phyloP scores from a whole-genome alignment of 176 grass and related monocot genomes.

The Ensete glaucum region DNA sequence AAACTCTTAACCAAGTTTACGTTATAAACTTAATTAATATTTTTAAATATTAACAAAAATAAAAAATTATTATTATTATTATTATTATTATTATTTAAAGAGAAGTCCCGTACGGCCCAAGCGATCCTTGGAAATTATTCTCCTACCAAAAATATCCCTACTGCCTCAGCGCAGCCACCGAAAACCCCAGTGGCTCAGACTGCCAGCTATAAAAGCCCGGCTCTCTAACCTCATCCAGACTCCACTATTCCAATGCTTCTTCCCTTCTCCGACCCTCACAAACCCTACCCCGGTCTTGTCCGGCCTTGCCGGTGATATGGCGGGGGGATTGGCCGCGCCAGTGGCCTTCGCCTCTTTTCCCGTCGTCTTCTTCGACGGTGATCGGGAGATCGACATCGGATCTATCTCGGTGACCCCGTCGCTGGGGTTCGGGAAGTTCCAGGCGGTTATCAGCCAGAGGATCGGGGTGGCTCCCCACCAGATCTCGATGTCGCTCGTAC shows the following conservation, averaged over 20 bases:
- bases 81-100: too few relatives aligned
- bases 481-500: slow-evolving; percentile 48
- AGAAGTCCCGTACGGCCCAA: too few relatives aligned
- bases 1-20: too few relatives aligned
- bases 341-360: slow-evolving; percentile 20
- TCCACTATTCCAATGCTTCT: not conserved
- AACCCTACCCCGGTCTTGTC: not conserved
- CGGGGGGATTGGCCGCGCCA: not conserved
- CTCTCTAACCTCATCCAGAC: not conserved
- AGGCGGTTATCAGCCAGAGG: slow-evolving; percentile 36
- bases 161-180: too few relatives aligned
- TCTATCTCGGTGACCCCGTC: slow-evolving; percentile 36
- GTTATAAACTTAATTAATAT: too few relatives aligned
- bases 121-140: too few relatives aligned
- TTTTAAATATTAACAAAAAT: too few relatives aligned
- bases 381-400: slow-evolving; percentile 53
- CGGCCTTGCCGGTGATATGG: slow-evolving; percentile 20
- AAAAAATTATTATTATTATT: too few relatives aligned
- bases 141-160: too few relatives aligned
- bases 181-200: not conserved
- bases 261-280: not conserved
- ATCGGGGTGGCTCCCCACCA: slow-evolving; percentile 46
- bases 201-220: slow-evolving; percentile 6
- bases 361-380: slow-evolving; percentile 58
- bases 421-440: slow-evolving; percentile 33